A percentile compares a stretch with the other conserved stretches of the same genome.
Conservation (phyloP, 2,329 filamentous ascomycete genomes). For the Ceratocystis eucalypticola region DNA sequence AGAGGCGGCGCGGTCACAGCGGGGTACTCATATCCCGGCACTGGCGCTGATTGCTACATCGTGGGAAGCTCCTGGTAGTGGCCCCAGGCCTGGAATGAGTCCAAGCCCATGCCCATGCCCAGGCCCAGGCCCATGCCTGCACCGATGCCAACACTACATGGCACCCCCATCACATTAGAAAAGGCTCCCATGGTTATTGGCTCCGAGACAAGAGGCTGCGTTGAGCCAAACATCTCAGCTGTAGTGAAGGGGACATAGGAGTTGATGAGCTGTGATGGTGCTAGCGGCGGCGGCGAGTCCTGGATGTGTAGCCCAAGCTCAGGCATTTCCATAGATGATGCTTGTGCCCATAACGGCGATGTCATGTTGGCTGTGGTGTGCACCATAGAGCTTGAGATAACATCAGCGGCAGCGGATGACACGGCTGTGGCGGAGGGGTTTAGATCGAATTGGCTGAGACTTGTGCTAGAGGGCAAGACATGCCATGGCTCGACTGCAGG, state of each 20-base stretch:
- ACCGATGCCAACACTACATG: slow-evolving; percentile 51
- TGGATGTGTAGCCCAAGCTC: slow-evolving; percentile 49
- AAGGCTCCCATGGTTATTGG: slow-evolving; percentile 66
- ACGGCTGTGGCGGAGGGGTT: slow-evolving; percentile 7
- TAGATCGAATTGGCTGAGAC: slow-evolving; percentile 44
- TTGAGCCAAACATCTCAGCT: slow-evolving; percentile 64
- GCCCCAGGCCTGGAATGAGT: slow-evolving; percentile 51
- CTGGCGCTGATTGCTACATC: slow-evolving; percentile 59
- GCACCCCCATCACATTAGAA: slow-evolving; percentile 72
- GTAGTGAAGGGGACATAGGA: slow-evolving; percentile 48
- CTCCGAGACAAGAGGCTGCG: slow-evolving; percentile 59
- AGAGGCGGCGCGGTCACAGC: slow-evolving; percentile 31
- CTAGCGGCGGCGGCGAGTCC: slow-evolving; percentile 53
- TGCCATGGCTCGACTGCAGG: slow-evolving; percentile 77
- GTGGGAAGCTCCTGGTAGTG: slow-evolving; percentile 70
- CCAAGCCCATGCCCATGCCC: slow-evolving; percentile 19
- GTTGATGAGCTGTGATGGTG: slow-evolving; percentile 13
- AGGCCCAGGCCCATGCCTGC: not conserved
- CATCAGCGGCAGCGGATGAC: slow-evolving; percentile 1
- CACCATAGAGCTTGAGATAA: not conserved
- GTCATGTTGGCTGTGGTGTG: slow-evolving; percentile 12
- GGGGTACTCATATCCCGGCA: slow-evolving; percentile 32
- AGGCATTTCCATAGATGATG: slow-evolving; percentile 49
- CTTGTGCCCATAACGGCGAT: slow-evolving; percentile 15
- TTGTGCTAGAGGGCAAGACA: slow-evolving; percentile 78